Conservation (phyloP, 2,329 filamentous ascomycete genomes). For the Lecanicillium sp. region DNA sequence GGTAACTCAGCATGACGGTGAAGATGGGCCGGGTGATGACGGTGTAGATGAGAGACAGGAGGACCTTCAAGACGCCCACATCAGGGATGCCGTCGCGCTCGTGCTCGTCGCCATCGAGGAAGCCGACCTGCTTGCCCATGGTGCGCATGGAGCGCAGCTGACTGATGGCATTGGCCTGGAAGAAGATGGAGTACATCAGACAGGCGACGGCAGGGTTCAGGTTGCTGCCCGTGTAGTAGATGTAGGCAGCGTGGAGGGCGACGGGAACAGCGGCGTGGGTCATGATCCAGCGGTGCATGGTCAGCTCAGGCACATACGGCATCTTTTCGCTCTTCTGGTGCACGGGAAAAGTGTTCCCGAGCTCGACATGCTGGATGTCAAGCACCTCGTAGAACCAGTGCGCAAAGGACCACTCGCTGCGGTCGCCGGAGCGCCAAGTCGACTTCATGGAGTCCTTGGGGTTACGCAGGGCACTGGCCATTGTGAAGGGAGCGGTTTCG, state of each 20-base stretch:
- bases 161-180: slow-evolving; percentile 33
- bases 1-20: slow-evolving; percentile 28
- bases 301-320: slow-evolving; percentile 29
- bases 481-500: background rate
- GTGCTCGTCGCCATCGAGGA: slow-evolving; percentile 36
- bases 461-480: slow-evolving; percentile 8
- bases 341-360: slow-evolving; percentile 28
- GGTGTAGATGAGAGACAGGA: slow-evolving; percentile 26
- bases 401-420: slow-evolving; percentile 21
- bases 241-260: slow-evolving; percentile 29
- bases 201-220: slow-evolving; percentile 25
- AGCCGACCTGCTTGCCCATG: slow-evolving; percentile 32
- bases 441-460: slow-evolving; percentile 31
- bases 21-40: slow-evolving; percentile 27
- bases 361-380: slow-evolving; percentile 21
- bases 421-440: slow-evolving; percentile 26
- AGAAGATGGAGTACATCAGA: slow-evolving; percentile 29
- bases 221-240: slow-evolving; percentile 23
- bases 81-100: slow-evolving; percentile 36
- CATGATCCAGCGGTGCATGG: slow-evolving; percentile 32
- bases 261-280: slow-evolving; percentile 31
- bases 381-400: slow-evolving; percentile 28
- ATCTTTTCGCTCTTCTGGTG: slow-evolving; percentile 33
- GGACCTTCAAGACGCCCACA: slow-evolving; percentile 26
- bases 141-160: slow-evolving; percentile 30